Conservation (phyloP, 352 stramenopile species). For the Halophytophthora batemanensis region DNA sequence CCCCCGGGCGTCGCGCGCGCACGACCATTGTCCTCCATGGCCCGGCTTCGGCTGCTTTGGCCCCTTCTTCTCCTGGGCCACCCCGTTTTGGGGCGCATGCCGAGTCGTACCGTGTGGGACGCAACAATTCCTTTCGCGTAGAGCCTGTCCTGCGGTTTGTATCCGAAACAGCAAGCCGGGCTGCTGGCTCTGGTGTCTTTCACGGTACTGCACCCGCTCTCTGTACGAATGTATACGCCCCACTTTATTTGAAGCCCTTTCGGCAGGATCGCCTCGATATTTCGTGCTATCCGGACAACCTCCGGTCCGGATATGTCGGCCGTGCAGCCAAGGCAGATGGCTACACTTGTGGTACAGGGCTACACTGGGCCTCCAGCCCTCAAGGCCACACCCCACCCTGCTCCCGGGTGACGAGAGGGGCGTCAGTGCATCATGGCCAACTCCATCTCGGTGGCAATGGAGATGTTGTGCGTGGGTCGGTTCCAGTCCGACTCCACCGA, state of each 20-base stretch:
- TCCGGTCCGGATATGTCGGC: background rate
- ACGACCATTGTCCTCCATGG: slow-evolving; percentile 25
- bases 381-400: background rate
- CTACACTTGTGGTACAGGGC: slow-evolving; percentile 3
- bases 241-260: no score
- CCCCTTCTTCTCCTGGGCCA: slow-evolving; percentile 16
- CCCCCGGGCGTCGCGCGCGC: slow-evolving; percentile 8
- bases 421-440: slow-evolving; percentile 51
- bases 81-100: slow-evolving; percentile 3
- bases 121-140: background rate
- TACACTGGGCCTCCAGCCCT: slow-evolving; percentile 9
- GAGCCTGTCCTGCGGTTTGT: no score
- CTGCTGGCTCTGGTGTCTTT: no score
- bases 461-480: slow-evolving; percentile 86
- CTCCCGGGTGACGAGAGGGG: background rate
- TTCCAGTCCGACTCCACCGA: slow-evolving; percentile 79
- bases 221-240: no score
- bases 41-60: background rate
- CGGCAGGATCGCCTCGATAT: background rate
- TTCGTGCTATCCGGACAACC: slow-evolving; percentile 1
- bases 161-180: no score
- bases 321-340: slow-evolving; percentile 8
- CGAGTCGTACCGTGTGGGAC: background rate
- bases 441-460: slow-evolving; percentile 84
- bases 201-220: no score